These are phyloP conservation scores for Pueraria montana DNA, from an alignment of 306 rosid species.

Conservation along the genomic window DNA sequence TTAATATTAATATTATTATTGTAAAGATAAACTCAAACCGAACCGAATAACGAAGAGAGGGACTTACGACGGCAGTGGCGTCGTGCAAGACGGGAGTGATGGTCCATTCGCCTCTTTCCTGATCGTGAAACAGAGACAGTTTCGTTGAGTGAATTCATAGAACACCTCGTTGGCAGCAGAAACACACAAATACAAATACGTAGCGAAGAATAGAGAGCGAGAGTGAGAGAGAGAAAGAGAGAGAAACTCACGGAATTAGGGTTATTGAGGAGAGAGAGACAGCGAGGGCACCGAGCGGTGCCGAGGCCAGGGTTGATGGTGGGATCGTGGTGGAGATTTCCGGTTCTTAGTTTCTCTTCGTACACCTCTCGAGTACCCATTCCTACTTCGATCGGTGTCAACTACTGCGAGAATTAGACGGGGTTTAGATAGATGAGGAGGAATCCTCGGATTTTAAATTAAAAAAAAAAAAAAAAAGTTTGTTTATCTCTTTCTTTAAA, in stretches of 20 bases:
- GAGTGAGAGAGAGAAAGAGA: background rate
- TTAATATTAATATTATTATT: background rate
- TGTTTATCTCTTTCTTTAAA: background rate
- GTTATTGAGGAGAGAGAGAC: conserved; percentile 74
- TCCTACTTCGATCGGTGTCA: background rate
- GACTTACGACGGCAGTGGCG: conserved; percentile 80
- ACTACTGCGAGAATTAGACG: background rate
- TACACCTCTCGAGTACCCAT: conserved; percentile 95
- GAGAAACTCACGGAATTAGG: conserved; percentile 58
- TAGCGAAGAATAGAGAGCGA: background rate
- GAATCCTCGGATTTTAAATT: background rate
- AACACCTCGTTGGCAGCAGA: conserved; percentile 26
- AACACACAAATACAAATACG: background rate
- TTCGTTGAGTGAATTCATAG: conserved; percentile 39
- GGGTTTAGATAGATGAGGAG: background rate
- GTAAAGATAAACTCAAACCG: background rate
- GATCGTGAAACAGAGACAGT: conserved; percentile 28
- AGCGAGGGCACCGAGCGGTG: conserved; percentile 89
- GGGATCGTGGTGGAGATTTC: conserved; percentile 85
- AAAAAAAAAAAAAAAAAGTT: background rate
- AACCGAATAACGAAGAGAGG: background rate
- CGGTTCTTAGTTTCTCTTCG: conserved; percentile 80
- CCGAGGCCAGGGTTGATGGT: conserved; percentile 95
- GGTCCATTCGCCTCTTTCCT: conserved; percentile 86
- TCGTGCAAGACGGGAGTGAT: conserved; percentile 81